Conservation (phyloP, 148 eudicot genomes). For the Mesembryanthemum crystallinum region DNA sequence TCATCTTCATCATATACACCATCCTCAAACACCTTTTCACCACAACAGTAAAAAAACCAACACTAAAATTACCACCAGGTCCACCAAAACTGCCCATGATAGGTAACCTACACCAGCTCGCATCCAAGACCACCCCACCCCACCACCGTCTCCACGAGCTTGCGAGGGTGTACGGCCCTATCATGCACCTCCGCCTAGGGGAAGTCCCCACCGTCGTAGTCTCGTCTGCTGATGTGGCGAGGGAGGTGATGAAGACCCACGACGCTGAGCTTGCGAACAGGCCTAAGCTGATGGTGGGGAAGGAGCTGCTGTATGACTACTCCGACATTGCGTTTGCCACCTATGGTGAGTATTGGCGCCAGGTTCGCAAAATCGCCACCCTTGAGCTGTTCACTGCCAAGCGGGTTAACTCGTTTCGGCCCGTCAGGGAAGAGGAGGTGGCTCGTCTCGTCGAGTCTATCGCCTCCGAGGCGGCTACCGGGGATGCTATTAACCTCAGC, state of each 20-base stretch:
- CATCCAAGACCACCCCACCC: constrained; percentile 2
- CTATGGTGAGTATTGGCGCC: constrained; percentile 24
- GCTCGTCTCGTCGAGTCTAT: not conserved
- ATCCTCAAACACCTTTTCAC: not conserved
- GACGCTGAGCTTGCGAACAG: constrained; percentile 24
- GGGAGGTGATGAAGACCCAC: constrained; percentile 23
- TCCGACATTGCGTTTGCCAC: constrained; percentile 21
- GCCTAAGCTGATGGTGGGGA: constrained; percentile 16
- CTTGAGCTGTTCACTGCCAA: constrained; percentile 23
- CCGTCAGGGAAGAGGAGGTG: not conserved
- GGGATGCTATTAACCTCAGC: not conserved
- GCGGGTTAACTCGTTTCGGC: not conserved
- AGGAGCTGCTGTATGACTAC: constrained; percentile 14
- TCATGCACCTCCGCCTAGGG: constrained; percentile 32
- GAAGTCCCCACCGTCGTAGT: constrained; percentile 21
- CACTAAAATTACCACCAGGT: constrained; percentile 7
- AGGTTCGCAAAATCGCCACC: constrained; percentile 19
- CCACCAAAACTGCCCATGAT: constrained; percentile 20
- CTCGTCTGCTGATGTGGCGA: constrained; percentile 28
- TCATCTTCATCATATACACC: not conserved
- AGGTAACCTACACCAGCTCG: constrained; percentile 31
- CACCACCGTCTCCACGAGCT: constrained; percentile 20
- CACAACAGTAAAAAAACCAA: not conserved
- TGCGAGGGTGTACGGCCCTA: constrained; percentile 22
- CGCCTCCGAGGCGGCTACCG: not conserved